phyloP scores from a whole-genome alignment of 192 early-diverging fungal genomes.

The Bifiguratus adelaidae region DNA sequence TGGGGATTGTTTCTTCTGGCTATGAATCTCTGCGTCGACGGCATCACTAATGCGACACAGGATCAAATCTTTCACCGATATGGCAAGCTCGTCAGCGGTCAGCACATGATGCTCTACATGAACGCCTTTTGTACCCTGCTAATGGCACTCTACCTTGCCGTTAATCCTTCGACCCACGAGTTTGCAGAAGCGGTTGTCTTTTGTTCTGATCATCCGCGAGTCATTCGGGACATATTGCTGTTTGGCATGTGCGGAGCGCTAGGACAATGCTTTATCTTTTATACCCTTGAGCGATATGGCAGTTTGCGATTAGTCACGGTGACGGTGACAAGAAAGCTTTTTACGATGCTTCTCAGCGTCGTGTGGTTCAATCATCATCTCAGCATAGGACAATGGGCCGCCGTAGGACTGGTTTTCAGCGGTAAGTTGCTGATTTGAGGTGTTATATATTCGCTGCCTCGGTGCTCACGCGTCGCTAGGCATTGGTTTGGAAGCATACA shows the following conservation, averaged over 20 bases:
- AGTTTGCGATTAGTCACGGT: slow-evolving; percentile 85
- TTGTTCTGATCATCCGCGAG: slow-evolving; percentile 63
- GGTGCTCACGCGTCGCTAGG: slow-evolving; percentile 6
- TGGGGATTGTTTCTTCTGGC: slow-evolving; percentile 74
- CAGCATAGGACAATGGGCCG: slow-evolving; percentile 72
- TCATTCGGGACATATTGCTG: slow-evolving; percentile 73
- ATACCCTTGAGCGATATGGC: slow-evolving; percentile 84
- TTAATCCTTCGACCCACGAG: slow-evolving; percentile 72
- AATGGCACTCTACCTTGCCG: slow-evolving; percentile 59
- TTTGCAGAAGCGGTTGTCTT: slow-evolving; percentile 64
- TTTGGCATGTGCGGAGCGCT: slow-evolving; percentile 88
- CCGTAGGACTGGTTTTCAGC: slow-evolving; percentile 78
- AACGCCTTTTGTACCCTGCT: slow-evolving; percentile 70
- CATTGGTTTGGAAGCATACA: slow-evolving; percentile 66
- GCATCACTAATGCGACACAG: slow-evolving; percentile 92
- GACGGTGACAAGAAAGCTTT: slow-evolving; percentile 94
- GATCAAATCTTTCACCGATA: slow-evolving; percentile 85
- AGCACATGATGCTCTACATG: slow-evolving; percentile 98
- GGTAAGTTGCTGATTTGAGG: slow-evolving; percentile 27
- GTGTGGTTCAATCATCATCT: slow-evolving; percentile 80
- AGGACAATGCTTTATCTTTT: slow-evolving; percentile 98
- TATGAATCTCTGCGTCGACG: slow-evolving; percentile 86
- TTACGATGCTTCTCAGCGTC: slow-evolving; percentile 87
- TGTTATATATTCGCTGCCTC: background rate
- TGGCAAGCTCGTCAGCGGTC: slow-evolving; percentile 57